Base-by-base conservation (phyloP, 352 stramenopile species). In the Plasmopara muralis region DNA sequence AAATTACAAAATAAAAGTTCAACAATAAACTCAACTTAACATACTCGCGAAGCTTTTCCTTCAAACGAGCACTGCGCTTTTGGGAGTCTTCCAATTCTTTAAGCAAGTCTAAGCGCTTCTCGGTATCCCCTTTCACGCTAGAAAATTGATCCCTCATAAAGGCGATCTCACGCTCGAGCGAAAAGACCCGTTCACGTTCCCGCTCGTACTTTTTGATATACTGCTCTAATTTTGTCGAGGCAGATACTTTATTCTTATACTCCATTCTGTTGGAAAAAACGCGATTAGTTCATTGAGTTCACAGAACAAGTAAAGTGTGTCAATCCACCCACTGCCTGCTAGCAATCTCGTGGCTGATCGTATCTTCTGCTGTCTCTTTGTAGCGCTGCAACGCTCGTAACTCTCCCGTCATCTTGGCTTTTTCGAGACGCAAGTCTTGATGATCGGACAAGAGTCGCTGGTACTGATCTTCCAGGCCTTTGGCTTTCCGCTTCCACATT, bases 201-300 rank as follows among this genome's bases (percentile, higher is more conserved):
- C 80, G 72, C 51, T 92, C 77, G 43, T 89, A 87, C 45, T 88
- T 91, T 49, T 87, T 85, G 50, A 87, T 72, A 46, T 86, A 88
- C 55, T 91, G 81, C 42, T 89, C 76, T 18, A 91, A 60, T 47
- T 84, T 85, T 7, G 70, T 87, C 1, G 64, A 64, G 4, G 72
- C 68, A 4, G 72, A 72, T 15, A 91, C 59, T 50, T 79, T 83
- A 44, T 89, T 79, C 52, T 87, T 88, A 57, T 88, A 68, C 49
- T 83, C 70, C 16, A 77, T 54, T 46, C 69, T 83, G 46, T 43
- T 25, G 20, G 20, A 30, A 50, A 2, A 16, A 54, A 40, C 39
- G 35, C 3, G 38, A 20, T 2, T 8, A 41, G 25, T 39, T 34
- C 43, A 3, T 43, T 41, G 6, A 20, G 29, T 20, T 43, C 9